A percentile compares a stretch with the other conserved stretches of the same genome.
phyloP scores from a whole-genome alignment of 441 rosid genomes.

The Syzygium malaccense region DNA sequence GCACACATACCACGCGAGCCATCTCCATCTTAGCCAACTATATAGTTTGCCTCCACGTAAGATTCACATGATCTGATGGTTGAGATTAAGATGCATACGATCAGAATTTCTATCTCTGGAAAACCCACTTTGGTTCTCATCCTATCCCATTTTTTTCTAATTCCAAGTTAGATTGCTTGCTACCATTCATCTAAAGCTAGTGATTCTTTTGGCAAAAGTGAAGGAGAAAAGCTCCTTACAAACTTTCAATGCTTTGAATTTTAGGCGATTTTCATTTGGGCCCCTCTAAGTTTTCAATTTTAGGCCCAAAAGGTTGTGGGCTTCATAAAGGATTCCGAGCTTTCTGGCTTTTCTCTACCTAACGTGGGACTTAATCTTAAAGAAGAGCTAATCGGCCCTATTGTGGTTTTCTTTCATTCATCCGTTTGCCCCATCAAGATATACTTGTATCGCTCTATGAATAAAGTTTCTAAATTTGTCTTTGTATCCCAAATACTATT shows the following conservation, averaged over 20 bases:
- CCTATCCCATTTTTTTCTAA: too few species aligned
- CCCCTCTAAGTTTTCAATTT: neutral
- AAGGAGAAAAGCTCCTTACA: neutral
- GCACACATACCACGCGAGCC: too few species aligned
- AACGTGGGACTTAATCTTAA: neutral
- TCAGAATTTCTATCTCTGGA: too few species aligned
- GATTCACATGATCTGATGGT: too few species aligned
- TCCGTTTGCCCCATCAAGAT: neutral
- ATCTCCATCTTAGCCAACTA: too few species aligned
- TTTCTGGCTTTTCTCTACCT: neutral
- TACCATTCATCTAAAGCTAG: neutral
- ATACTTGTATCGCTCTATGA: neutral
- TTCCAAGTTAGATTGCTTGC: too few species aligned
- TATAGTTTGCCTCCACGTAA: too few species aligned
- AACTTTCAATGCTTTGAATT: neutral
- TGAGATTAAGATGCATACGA: too few species aligned
- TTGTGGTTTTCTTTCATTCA: neutral
- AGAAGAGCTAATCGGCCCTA: neutral
- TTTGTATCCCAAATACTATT: too few species aligned
- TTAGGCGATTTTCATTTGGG: neutral
- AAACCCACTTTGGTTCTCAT: too few species aligned
- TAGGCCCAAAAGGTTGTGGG: neutral
- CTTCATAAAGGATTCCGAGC: neutral
- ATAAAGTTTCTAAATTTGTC: too few species aligned
- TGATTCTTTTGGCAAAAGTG: neutral